Percentiles rank a stretch among this genome's conserved stretches.
These are phyloP conservation scores for Umbelopsis vinacea DNA, from an alignment of 192 early-diverging fungal species.

Conservation along the genomic window DNA sequence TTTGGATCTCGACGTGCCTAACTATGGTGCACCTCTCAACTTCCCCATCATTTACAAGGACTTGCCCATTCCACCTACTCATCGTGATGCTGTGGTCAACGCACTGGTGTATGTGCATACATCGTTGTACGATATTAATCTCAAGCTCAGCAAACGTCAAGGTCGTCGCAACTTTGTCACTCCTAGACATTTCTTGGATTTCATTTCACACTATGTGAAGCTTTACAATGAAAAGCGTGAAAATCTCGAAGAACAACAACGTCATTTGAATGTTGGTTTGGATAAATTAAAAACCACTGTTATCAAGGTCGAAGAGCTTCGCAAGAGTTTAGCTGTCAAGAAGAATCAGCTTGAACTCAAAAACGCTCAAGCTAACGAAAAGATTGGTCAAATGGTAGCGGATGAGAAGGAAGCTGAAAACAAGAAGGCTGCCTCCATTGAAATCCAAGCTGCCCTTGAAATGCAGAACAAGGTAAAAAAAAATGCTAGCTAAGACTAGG, in stretches of 20 bases:
- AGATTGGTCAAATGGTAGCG: slow-evolving; percentile 92
- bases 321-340: slow-evolving; percentile 84
- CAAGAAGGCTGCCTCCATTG: slow-evolving; percentile 79
- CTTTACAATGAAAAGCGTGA: slow-evolving; percentile 92
- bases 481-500: too few relatives aligned
- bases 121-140: slow-evolving; percentile 87
- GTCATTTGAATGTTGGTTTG: slow-evolving; percentile 96
- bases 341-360: slow-evolving; percentile 85
- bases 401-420: slow-evolving; percentile 95
- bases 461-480: slow-evolving; percentile 63
- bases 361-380: slow-evolving; percentile 90
- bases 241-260: slow-evolving; percentile 97
- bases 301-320: slow-evolving; percentile 91
- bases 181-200: slow-evolving; percentile 98
- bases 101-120: slow-evolving; percentile 94
- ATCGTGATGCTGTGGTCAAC: slow-evolving; percentile 87
- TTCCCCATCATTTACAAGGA: slow-evolving; percentile 80
- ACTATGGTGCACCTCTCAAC: slow-evolving; percentile 67
- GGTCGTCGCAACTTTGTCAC: slow-evolving; percentile 90
- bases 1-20: slow-evolving; percentile 82
- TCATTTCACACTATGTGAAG: slow-evolving; percentile 90
- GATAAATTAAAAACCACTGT: slow-evolving; percentile 97
- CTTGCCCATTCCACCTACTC: slow-evolving; percentile 69
- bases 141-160: slow-evolving; percentile 78
- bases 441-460: slow-evolving; percentile 78